A percentile compares a stretch with the other conserved stretches of the same genome.
phyloP scores from a whole-genome alignment of 1,284 basidiomycete genomes.

The Athelia sp. region DNA sequence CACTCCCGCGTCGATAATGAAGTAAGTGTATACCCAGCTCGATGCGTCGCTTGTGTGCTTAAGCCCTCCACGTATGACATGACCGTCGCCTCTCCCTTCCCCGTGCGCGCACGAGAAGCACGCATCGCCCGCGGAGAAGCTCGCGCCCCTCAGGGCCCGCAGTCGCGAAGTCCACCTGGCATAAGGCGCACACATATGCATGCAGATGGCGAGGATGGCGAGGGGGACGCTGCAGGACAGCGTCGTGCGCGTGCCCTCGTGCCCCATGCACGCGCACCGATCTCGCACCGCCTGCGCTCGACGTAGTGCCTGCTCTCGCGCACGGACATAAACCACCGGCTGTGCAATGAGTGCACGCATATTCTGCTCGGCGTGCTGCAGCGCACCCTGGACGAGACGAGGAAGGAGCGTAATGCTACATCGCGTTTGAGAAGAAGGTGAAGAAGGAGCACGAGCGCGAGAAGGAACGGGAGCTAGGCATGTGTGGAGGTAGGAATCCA shows the following conservation, averaged over 20 bases:
- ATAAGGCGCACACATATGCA: conserved; percentile 38
- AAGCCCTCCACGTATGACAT: conserved; percentile 82
- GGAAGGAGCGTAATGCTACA: conserved; percentile 88
- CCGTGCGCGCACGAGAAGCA: conserved; percentile 34
- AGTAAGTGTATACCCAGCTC: too few relatives aligned
- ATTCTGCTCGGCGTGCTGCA: conserved; percentile 75
- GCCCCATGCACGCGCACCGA: conserved; percentile 41
- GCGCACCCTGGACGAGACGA: conserved; percentile 83
- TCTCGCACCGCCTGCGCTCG: conserved; percentile 74
- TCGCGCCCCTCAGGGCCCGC: conserved; percentile 53
- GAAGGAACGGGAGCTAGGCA: conserved; percentile 35
- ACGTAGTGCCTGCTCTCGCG: conserved; percentile 71
- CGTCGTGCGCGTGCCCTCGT: conserved; percentile 57
- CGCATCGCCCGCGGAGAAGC: conserved; percentile 46
- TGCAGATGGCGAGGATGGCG: too few relatives aligned
- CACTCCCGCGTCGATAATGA: too few relatives aligned
- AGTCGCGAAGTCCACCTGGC: conserved; percentile 57
- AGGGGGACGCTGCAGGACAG: conserved; percentile 86
- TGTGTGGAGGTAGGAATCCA: conserved; percentile 12
- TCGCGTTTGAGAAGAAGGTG: conserved; percentile 86
- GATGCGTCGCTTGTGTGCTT: conserved; percentile 83
- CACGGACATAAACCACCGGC: conserved; percentile 89
- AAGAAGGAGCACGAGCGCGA: conserved; percentile 69
- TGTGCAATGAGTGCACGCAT: conserved; percentile 93
- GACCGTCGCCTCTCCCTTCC: conserved; percentile 70